Conservation (phyloP, 805 yeast species). For the Metschnikowia dekortorum region DNA sequence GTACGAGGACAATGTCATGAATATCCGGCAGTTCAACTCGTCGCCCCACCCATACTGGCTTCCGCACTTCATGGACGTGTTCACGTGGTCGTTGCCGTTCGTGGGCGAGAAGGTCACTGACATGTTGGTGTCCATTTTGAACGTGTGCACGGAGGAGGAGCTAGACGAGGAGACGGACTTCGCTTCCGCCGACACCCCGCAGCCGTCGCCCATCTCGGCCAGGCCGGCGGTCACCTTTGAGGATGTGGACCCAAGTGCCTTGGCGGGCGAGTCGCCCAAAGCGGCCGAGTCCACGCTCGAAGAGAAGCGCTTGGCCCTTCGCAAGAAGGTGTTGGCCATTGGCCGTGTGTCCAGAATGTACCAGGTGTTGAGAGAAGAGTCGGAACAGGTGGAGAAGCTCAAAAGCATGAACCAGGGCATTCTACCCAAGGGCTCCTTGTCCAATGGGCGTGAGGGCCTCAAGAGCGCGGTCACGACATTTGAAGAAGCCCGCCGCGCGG, state of each 20-base stretch:
- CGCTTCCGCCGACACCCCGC: conserved; percentile 29
- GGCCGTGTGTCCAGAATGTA: conserved; percentile 96
- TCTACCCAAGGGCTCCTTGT: conserved; percentile 80
- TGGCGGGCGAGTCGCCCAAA: not conserved
- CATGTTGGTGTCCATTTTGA: conserved; percentile 82
- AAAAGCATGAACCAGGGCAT: conserved; percentile 70
- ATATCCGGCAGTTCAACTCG: conserved; percentile 88
- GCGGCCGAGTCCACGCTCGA: conserved; percentile 19
- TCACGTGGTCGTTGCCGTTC: conserved; percentile 95
- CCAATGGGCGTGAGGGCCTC: conserved; percentile 80
- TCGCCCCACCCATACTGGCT: conserved; percentile 96
- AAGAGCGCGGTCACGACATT: conserved; percentile 64
- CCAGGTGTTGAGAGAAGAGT: conserved; percentile 79
- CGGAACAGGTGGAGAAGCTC: conserved; percentile 78
- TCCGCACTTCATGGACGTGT: conserved; percentile 95
- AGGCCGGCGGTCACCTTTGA: conserved; percentile 6
- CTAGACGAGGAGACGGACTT: conserved; percentile 68
- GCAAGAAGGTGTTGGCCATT: conserved; percentile 89
- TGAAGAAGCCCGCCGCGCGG: conserved; percentile 79
- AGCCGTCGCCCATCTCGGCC: conserved; percentile 21
- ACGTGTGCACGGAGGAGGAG: conserved; percentile 94
- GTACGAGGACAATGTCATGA: conserved; percentile 89
- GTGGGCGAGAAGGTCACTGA: conserved; percentile 96
- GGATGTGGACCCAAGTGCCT: conserved; percentile 1
- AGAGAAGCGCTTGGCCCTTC: conserved; percentile 48